phyloP scores from a whole-genome alignment of 208 protist genomes.

The Trypanosoma scelopori region DNA sequence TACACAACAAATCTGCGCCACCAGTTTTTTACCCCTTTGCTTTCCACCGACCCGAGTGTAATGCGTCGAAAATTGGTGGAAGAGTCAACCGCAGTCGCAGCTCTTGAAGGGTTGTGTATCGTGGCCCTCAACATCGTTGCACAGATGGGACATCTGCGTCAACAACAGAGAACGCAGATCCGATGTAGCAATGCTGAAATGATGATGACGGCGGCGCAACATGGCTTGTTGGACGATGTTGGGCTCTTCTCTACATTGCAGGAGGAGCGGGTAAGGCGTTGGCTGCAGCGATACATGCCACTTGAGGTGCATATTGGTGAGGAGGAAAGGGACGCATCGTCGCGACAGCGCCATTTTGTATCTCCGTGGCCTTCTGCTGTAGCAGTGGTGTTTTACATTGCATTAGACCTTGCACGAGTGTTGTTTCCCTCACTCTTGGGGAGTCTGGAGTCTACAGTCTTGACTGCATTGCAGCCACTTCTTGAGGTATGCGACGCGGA shows the following conservation, averaged over 20 bases:
- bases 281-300: constrained; percentile 25
- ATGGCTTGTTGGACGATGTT: constrained; percentile 8
- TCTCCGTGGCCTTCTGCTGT: constrained; percentile 21
- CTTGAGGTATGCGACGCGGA: constrained; percentile 12
- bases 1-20: constrained; percentile 16
- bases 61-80: neutral
- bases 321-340: neutral
- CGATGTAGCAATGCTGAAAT: neutral
- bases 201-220: constrained; percentile 7
- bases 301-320: constrained; percentile 7
- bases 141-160: constrained; percentile 19
- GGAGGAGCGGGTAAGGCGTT: constrained; percentile 13
- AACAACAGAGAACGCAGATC: neutral
- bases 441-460: constrained; percentile 24
- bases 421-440: constrained; percentile 22
- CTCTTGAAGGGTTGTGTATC: constrained; percentile 25
- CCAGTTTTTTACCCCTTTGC: neutral
- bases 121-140: constrained; percentile 21
- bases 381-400: constrained; percentile 19
- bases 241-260: constrained; percentile 15
- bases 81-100: constrained; percentile 8
- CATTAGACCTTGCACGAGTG: constrained; percentile 19
- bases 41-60: neutral
- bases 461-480: constrained; percentile 27
- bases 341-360: no score